phyloP scores from a whole-genome alignment of 768 basidiomycete genomes.

The Mycena epipterygia region DNA sequence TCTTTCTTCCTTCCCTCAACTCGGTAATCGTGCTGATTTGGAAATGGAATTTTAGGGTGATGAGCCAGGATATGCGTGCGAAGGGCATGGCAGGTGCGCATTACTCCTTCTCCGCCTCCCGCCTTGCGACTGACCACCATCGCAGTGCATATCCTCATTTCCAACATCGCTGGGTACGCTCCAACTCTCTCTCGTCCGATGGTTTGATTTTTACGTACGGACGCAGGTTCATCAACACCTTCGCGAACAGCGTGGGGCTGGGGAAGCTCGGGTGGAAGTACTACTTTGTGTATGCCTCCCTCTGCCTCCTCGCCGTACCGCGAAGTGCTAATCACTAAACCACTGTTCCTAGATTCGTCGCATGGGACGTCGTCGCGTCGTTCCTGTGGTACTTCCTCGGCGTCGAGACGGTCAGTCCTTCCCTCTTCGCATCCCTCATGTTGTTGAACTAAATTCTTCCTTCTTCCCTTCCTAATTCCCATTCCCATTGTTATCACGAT shows the following conservation, averaged over 20 bases:
- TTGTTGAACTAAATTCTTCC: background rate
- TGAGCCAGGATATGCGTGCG: constrained; percentile 44
- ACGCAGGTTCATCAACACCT: constrained; percentile 43
- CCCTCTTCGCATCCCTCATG: background rate
- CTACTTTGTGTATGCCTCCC: constrained; percentile 40
- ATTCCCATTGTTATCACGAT: too few relatives aligned
- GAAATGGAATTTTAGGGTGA: constrained; percentile 29
- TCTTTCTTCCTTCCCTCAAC: background rate
- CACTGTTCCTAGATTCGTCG: constrained; percentile 36
- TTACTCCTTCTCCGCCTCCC: background rate
- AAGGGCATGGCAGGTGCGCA: constrained; percentile 42
- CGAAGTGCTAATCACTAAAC: background rate
- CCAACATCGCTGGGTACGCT: constrained; percentile 40
- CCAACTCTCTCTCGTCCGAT: background rate
- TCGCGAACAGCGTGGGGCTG: constrained; percentile 43
- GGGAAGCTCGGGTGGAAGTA: constrained; percentile 41
- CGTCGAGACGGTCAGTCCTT: constrained; percentile 39
- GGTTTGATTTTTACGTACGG: too few relatives aligned
- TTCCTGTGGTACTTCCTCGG: constrained; percentile 42
- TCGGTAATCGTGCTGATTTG: background rate
- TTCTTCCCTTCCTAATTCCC: background rate
- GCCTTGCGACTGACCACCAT: background rate
- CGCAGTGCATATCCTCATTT: constrained; percentile 42
- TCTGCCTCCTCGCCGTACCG: too few relatives aligned
- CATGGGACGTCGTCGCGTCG: constrained; percentile 40